Conservation (phyloP, 306 rosid species). For the Castanea crenata region DNA sequence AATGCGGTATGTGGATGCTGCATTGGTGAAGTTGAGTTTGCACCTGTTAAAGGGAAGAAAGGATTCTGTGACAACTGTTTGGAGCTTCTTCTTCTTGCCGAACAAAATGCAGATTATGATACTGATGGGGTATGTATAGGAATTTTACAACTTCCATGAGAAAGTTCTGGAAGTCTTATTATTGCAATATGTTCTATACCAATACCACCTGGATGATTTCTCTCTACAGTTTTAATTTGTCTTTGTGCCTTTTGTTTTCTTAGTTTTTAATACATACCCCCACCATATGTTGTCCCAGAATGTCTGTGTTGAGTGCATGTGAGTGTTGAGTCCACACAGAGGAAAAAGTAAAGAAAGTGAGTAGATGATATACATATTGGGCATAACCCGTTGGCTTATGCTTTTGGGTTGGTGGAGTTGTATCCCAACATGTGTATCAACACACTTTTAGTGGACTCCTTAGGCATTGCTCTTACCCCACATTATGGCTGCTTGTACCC, state of each 20-base stretch:
- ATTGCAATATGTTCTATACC: neutral
- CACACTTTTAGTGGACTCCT: too few relatives aligned
- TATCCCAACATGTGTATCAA: too few relatives aligned
- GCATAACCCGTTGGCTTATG: too few relatives aligned
- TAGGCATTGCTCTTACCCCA: too few relatives aligned
- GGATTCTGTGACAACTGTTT: conserved; percentile 60
- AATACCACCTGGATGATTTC: neutral
- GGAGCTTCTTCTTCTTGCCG: conserved; percentile 48
- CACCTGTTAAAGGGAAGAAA: conserved; percentile 28
- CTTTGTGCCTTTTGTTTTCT: neutral
- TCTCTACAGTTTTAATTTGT: neutral
- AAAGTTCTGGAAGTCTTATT: neutral
- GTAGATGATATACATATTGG: too few relatives aligned
- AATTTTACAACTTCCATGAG: neutral
- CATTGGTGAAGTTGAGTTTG: conserved; percentile 28
- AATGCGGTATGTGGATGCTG: conserved; percentile 49
- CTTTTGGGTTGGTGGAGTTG: too few relatives aligned
- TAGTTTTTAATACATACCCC: neutral
- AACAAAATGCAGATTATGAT: conserved; percentile 44
- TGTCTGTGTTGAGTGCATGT: too few relatives aligned
- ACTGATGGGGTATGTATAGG: conserved; percentile 52
- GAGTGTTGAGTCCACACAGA: too few relatives aligned
- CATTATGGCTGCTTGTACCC: neutral
- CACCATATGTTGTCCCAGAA: neutral
- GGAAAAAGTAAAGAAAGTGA: too few relatives aligned